Percentiles rank a stretch among this genome's conserved stretches.
These are phyloP conservation scores for Wakefieldia striispora DNA, from an alignment of 768 basidiomycete genomes.

Conservation along the genomic window DNA sequence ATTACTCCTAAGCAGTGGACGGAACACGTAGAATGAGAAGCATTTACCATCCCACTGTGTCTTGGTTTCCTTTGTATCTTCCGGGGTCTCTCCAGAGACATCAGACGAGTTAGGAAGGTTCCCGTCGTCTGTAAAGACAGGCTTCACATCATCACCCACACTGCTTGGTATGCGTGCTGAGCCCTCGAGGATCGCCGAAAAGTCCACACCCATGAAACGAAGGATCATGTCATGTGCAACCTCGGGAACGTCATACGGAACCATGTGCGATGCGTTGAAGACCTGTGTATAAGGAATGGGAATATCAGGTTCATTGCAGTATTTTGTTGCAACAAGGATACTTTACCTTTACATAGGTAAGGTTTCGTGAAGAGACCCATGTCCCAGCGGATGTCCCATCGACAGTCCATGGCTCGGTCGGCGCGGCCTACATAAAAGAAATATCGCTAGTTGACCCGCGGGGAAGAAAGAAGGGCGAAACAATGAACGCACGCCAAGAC, in stretches of 20 bases:
- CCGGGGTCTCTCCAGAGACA: slow-evolving; percentile 49
- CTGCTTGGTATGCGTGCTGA: slow-evolving; percentile 79
- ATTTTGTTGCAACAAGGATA: not conserved
- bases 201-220: slow-evolving; percentile 93
- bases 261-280: slow-evolving; percentile 97
- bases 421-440: slow-evolving; percentile 46
- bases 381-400: slow-evolving; percentile 77
- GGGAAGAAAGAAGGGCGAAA: not conserved
- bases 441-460: not conserved
- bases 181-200: slow-evolving; percentile 74
- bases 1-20: not conserved
- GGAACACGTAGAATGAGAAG: not conserved
- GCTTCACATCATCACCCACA: slow-evolving; percentile 72
- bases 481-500: slow-evolving; percentile 67
- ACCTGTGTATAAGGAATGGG: slow-evolving; percentile 47
- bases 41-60: slow-evolving; percentile 86
- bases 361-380: slow-evolving; percentile 85
- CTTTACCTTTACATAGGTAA: slow-evolving; percentile 87
- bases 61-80: slow-evolving; percentile 75
- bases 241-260: slow-evolving; percentile 80
- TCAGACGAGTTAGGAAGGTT: slow-evolving; percentile 37
- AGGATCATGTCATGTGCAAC: slow-evolving; percentile 97
- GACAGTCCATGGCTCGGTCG: slow-evolving; percentile 74
- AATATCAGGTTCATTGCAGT: not conserved
- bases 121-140: slow-evolving; percentile 51